Conservation (phyloP, 2,329 filamentous ascomycete species). For the Fusarium chlamydosporum region DNA sequence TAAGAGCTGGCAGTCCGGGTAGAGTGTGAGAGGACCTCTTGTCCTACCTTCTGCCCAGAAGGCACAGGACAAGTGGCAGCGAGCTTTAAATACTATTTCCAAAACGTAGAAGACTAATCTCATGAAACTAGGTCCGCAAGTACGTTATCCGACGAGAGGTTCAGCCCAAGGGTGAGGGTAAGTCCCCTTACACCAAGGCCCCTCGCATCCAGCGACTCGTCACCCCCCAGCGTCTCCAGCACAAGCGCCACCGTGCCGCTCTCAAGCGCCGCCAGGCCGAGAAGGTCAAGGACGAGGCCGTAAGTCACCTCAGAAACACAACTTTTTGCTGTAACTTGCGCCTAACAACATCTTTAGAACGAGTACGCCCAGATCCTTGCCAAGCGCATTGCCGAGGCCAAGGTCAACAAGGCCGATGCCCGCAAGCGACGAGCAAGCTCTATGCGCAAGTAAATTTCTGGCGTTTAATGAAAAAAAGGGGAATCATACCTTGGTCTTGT, state of each 20-base stretch:
- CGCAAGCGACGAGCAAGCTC: conserved; percentile 98
- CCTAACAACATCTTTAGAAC: conserved; percentile 70
- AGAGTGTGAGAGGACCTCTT: conserved; percentile 70
- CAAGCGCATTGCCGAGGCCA: conserved; percentile 97
- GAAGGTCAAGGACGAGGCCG: conserved; percentile 98
- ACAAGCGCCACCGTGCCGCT: conserved; percentile 98
- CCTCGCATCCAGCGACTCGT: conserved; percentile 99
- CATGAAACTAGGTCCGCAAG: conserved; percentile 84
- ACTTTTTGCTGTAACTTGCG: too few species aligned
- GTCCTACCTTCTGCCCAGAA: conserved; percentile 22
- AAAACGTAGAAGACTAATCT: conserved; percentile 56
- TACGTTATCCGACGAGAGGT: conserved; percentile 99
- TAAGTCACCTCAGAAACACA: conserved; percentile 66
- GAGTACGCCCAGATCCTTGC: conserved; percentile 97
- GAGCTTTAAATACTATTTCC: conserved; percentile 45
- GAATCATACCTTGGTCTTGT: conserved; percentile 57
- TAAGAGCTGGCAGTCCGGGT: conserved; percentile 63
- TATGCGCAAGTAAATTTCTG: conserved; percentile 82
- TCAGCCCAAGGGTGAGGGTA: conserved; percentile 96
- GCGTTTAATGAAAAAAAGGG: conserved; percentile 56
- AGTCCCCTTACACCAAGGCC: conserved; percentile 99
- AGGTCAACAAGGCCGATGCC: conserved; percentile 91
- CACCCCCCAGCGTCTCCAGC: conserved; percentile 99
- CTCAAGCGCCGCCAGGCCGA: conserved; percentile 98
- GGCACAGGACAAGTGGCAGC: conserved; percentile 38